These are phyloP conservation scores for Sequoia sempervirens DNA, from an alignment of 75 land plant genomes.

Conservation along the genomic window DNA sequence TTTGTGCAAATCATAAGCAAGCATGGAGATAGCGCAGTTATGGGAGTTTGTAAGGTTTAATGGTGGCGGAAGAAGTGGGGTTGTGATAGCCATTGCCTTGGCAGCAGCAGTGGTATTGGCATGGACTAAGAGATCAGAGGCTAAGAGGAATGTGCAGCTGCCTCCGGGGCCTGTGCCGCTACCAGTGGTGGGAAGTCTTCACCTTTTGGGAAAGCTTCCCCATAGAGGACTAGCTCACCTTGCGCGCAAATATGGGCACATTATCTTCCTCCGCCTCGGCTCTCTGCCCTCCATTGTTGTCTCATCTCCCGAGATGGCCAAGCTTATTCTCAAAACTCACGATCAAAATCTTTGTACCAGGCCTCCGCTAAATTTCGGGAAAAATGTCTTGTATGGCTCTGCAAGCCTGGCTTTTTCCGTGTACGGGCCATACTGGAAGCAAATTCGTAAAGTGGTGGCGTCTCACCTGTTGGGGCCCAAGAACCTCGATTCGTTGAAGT, in stretches of 20 bases:
- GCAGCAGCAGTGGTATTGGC: not conserved
- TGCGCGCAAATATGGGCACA: not conserved
- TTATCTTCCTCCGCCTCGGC: slow-evolving; percentile 9
- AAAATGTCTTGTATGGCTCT: not conserved
- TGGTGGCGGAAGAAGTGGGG: not conserved
- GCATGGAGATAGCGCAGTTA: not conserved
- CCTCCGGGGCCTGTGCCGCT: not conserved
- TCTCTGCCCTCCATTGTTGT: not conserved
- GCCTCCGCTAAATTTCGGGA: not conserved
- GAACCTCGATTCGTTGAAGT: not conserved
- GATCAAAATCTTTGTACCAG: not conserved
- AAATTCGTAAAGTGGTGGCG: not conserved
- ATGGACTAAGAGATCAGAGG: not conserved
- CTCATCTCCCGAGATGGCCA: slow-evolving; percentile 5
- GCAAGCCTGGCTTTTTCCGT: not conserved
- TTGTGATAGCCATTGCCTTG: not conserved
- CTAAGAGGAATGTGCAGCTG: not conserved
- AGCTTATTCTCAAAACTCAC: slow-evolving; percentile 5
- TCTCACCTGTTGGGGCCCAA: not conserved
- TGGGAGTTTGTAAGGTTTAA: not conserved
- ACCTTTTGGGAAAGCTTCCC: not conserved
- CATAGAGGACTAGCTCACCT: not conserved
- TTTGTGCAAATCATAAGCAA: no score
- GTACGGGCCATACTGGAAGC: slow-evolving; percentile 4
- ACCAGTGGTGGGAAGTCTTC: not conserved